Base-by-base conservation (phyloP, 805 yeast species). In the Kregervanrija delftensis region DNA sequence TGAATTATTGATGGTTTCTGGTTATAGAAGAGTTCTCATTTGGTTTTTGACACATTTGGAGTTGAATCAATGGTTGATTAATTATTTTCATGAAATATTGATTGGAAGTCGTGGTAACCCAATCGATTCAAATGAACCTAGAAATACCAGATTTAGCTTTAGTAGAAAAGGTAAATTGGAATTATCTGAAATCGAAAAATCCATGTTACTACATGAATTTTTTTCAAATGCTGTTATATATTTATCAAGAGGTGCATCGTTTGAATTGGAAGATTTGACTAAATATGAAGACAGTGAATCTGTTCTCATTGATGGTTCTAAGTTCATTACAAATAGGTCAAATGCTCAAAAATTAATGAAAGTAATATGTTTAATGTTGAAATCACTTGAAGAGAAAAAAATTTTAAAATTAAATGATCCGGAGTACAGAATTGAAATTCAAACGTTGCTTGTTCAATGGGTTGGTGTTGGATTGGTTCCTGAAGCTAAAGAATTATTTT, bases 171-270 rank as follows among this genome's bases (percentile, higher is more conserved):
- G 89, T 0, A 44, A 64, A 0, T 49, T 84, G 15, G 65, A 60
- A 4, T 60, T 84, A 33, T 75, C 84, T 12, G 77, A 72, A 10
- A 69, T 81, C 40, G 91, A 84, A 53, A 69, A 65, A 48, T 74
- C 76, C 51, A 81, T 83, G 87, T 56, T 85, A 11, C 59, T 85
- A 33, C 89, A 83, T 61, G 88, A 81, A 57, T 80, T 83, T 51
- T 69, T 85, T 47, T 69, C 78, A n/a, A 77, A 76, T 49, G 73
- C 76, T 11, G 65, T 75, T 4, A 67, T 73, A 11, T 69, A 61
- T 47, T 50, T 75, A 11, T 67, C 73, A 0, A 62, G 64, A 31
- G 69, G 67, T 4, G 53, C 58, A 1, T 52, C 56, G 10, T 47
- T 49, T 11, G 59, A 56, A 11, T 41, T 49, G 8, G 61, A 54